phyloP scores from a whole-genome alignment of 2,329 filamentous ascomycete species.

The Elsinoe ampelina region DNA sequence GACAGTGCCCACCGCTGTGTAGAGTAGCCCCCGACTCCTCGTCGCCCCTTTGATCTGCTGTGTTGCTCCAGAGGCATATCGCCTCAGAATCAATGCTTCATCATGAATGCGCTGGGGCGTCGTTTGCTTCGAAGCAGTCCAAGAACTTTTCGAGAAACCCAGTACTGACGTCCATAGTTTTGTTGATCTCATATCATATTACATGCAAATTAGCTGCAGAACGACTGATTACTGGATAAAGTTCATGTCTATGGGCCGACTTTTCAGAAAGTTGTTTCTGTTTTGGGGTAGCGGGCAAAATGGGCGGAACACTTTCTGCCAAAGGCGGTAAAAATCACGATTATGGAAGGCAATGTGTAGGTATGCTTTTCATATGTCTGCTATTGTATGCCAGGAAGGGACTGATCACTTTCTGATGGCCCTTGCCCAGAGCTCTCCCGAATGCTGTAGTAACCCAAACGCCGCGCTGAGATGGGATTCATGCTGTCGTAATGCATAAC shows the following conservation, averaged over 20 bases:
- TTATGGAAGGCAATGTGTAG: background rate
- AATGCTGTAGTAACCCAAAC: background rate
- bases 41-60: constrained; percentile 16
- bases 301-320: background rate
- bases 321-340: background rate
- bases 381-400: background rate
- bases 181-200: constrained; percentile 10
- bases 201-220: background rate
- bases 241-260: background rate
- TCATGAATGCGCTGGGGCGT: constrained; percentile 5
- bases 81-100: constrained; percentile 5
- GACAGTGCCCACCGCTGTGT: constrained; percentile 20
- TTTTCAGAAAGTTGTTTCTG: background rate
- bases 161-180: background rate
- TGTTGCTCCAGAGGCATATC: constrained; percentile 14
- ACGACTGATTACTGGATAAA: background rate
- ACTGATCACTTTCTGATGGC: background rate
- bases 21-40: constrained; percentile 23
- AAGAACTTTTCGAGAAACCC: background rate
- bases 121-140: background rate
- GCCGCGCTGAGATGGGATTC: constrained; percentile 6
- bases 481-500: constrained; percentile 11
- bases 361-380: background rate
- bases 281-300: background rate
- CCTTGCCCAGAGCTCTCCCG: background rate